Percentiles rank a stretch among this genome's conserved stretches.
These are phyloP conservation scores for Penicillium sp. DNA, from an alignment of 2,329 filamentous ascomycete genomes.

Conservation along the genomic window DNA sequence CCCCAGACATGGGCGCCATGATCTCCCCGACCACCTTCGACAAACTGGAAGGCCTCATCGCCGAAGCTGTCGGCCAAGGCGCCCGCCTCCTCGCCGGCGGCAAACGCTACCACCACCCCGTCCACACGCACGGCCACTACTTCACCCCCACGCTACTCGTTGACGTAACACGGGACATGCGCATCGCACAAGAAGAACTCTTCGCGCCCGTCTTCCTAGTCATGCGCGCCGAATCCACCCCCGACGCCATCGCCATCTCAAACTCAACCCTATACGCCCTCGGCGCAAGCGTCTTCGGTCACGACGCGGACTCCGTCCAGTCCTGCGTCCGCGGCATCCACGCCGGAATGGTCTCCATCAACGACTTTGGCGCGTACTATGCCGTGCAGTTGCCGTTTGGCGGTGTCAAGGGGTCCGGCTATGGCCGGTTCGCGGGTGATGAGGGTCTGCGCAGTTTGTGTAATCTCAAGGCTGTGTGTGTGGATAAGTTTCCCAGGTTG, in stretches of 20 bases:
- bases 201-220: constrained; percentile 90
- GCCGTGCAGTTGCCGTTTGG: constrained; percentile 94
- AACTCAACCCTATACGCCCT: constrained; percentile 86
- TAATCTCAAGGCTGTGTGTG: constrained; percentile 84
- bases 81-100: constrained; percentile 83
- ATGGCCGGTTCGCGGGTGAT: constrained; percentile 88
- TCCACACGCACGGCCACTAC: constrained; percentile 79
- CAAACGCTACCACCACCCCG: constrained; percentile 68
- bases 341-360: constrained; percentile 89
- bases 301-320: constrained; percentile 62
- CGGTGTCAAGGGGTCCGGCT: constrained; percentile 83
- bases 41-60: constrained; percentile 73
- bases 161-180: constrained; percentile 85
- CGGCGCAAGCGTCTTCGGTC: constrained; percentile 84
- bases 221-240: constrained; percentile 69
- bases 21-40: constrained; percentile 77
- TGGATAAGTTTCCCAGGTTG: constrained; percentile 63
- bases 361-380: constrained; percentile 94
- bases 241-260: constrained; percentile 72
- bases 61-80: constrained; percentile 74
- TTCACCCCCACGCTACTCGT: constrained; percentile 87
- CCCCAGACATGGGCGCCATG: constrained; percentile 90
- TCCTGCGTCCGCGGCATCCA: constrained; percentile 68
- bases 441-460: constrained; percentile 84
- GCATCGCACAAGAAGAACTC: constrained; percentile 84